These are phyloP conservation scores for Aureobasidium leucospermi DNA, from an alignment of 2,329 filamentous ascomycete species.

Conservation along the genomic window DNA sequence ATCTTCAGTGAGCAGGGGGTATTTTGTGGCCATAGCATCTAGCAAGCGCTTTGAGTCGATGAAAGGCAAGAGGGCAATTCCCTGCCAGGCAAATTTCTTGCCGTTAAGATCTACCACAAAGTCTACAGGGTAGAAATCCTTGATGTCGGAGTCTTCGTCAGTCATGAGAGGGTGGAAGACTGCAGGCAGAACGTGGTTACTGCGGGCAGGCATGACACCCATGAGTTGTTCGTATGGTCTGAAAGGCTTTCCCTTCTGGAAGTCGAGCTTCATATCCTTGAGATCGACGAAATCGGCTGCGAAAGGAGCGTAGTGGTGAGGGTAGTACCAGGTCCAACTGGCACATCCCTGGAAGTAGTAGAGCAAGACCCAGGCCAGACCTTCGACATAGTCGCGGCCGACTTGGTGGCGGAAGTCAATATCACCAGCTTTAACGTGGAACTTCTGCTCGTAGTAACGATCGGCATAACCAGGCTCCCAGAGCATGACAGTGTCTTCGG, in stretches of 20 bases:
- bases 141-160: slow-evolving; percentile 78
- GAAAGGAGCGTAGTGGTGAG: slow-evolving; percentile 96
- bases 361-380: slow-evolving; percentile 85
- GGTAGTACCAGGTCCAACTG: slow-evolving; percentile 99
- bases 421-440: slow-evolving; percentile 73
- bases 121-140: slow-evolving; percentile 94
- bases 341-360: slow-evolving; percentile 99
- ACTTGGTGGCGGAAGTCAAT: slow-evolving; percentile 83
- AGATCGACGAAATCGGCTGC: slow-evolving; percentile 89
- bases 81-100: slow-evolving; percentile 98
- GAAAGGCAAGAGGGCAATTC: slow-evolving; percentile 85
- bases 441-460: slow-evolving; percentile 96
- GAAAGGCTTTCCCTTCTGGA: slow-evolving; percentile 78
- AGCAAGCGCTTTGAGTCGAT: slow-evolving; percentile 88
- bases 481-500: slow-evolving; percentile 73
- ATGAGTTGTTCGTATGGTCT: slow-evolving; percentile 95
- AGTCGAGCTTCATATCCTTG: slow-evolving; percentile 68
- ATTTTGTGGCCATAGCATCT: slow-evolving; percentile 72
- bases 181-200: slow-evolving; percentile 80
- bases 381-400: slow-evolving; percentile 85
- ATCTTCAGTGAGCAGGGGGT: slow-evolving; percentile 68
- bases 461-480: slow-evolving; percentile 97
- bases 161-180: slow-evolving; percentile 90
- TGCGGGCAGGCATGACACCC: slow-evolving; percentile 92
- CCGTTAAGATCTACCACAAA: slow-evolving; percentile 92